These are phyloP conservation scores for Backusella tuberculispora DNA, from an alignment of 192 early-diverging fungal species.

Conservation along the genomic window DNA sequence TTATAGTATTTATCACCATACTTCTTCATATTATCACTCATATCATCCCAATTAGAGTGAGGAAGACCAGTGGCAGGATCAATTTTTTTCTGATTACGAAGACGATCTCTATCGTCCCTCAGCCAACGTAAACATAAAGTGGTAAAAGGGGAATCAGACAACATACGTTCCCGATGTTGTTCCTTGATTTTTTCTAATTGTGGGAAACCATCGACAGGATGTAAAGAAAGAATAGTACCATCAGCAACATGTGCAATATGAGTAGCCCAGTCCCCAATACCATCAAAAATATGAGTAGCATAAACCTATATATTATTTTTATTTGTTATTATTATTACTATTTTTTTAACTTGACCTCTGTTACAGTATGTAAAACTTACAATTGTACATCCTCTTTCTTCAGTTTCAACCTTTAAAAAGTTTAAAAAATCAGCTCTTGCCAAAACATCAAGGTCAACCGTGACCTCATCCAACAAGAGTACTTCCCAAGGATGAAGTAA, in stretches of 20 bases:
- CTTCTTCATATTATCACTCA: slow-evolving; percentile 48
- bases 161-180: slow-evolving; percentile 11
- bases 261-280: slow-evolving; percentile 70
- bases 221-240: slow-evolving; percentile 51
- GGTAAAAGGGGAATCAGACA: slow-evolving; percentile 39
- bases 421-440: slow-evolving; percentile 69
- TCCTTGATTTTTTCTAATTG: slow-evolving; percentile 53
- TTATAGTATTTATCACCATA: slow-evolving; percentile 55
- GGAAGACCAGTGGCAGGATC: slow-evolving; percentile 38
- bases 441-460: slow-evolving; percentile 79
- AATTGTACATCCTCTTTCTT: slow-evolving; percentile 62
- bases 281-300: slow-evolving; percentile 87
- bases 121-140: slow-evolving; percentile 57
- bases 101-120: slow-evolving; percentile 54
- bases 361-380: slow-evolving; percentile 34
- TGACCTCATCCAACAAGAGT: slow-evolving; percentile 79
- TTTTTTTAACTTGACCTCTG: not conserved
- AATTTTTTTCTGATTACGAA: slow-evolving; percentile 30
- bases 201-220: slow-evolving; percentile 54
- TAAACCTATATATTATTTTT: slow-evolving; percentile 44
- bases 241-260: slow-evolving; percentile 72
- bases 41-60: slow-evolving; percentile 50
- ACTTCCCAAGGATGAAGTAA: slow-evolving; percentile 70
- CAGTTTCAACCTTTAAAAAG: slow-evolving; percentile 70
- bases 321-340: not conserved